Evolutionary conservation across 2,329 filamentous ascomycete genomes (phyloP), one percentile per base, ranked within the genome.

Genomic region (Leptosphaerulina australis): DNA sequence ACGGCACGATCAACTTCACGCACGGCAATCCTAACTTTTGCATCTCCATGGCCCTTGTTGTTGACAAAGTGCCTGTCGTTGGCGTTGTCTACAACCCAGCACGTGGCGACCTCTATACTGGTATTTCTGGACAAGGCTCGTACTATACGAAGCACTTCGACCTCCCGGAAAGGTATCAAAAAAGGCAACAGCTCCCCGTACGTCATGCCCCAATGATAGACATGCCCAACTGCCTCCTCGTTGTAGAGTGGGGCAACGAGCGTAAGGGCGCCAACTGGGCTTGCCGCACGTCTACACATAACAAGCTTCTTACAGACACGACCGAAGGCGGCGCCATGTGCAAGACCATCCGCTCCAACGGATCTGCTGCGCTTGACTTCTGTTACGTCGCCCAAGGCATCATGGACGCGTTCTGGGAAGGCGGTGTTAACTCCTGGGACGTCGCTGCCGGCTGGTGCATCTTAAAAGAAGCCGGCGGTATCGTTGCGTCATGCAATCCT

Each of bases 1-100:
- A 74, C 34, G 72, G 71, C 1, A 74, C 72, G 0, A 62, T 73
- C 1, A 74, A 74, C 56, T 74, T 74, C 59, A 70, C 67, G 6
- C 67, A 69, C 35, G 69, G 71, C 10, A 69, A 73, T 12, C 68
- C 65, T 3, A 72, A 74, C 50, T 64, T 57, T n/a, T 68, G 66
- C 6, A 59, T 73, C 31, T 71, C 67, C 0, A 50, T 74, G 22
- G 70, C 66, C 0, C 41, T 74, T 0, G 66, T 65, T 0, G 14
- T 74, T 10, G 58, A 64, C 11, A 69, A 68, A 52, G 66, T 66
- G 49, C 58, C 71, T 1, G 57, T 74, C 3, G 51, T 74, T 1
- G 71, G 68, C 7, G 63, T 73, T 0, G 66, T 74, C 0, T 70
- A 60, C 55, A 74, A 71, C 36, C 71, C 72, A 3, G 68, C 67